These are phyloP conservation scores for Eucalyptus tenuipes DNA, from an alignment of 345 rosid genomes.

Conservation along the genomic window DNA sequence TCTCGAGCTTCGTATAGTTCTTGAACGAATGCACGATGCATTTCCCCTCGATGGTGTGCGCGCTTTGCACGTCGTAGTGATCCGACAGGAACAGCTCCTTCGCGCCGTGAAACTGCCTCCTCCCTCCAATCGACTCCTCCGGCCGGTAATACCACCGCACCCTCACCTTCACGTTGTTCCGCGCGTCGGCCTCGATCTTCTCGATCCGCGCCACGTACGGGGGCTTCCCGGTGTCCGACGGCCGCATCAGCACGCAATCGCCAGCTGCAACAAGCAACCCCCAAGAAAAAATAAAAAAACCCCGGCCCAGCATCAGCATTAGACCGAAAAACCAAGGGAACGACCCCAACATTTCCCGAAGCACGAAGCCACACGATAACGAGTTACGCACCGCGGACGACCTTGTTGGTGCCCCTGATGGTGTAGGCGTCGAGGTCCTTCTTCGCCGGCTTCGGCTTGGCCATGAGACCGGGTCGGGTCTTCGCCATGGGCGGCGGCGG, in stretches of 20 bases:
- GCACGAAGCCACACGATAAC: not conserved
- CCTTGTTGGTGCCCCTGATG: conserved; percentile 12
- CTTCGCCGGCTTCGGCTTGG: conserved; percentile 7
- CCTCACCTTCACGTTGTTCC: conserved; percentile 61
- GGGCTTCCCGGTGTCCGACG: conserved; percentile 58
- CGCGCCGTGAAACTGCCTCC: conserved; percentile 85
- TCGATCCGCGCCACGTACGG: conserved; percentile 75
- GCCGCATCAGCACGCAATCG: conserved; percentile 86
- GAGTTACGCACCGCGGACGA: not conserved
- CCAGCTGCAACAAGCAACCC: conserved; percentile 23
- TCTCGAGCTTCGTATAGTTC: conserved; percentile 67
- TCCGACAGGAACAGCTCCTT: conserved; percentile 89
- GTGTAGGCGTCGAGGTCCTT: conserved; percentile 9
- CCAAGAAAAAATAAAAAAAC: not conserved
- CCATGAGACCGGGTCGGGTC: conserved; percentile 48
- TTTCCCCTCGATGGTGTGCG: conserved; percentile 76
- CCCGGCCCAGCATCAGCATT: not conserved
- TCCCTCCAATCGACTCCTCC: conserved; percentile 73
- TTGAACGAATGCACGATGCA: conserved; percentile 71
- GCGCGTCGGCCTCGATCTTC: conserved; percentile 60
- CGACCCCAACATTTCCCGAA: not conserved
- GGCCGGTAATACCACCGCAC: conserved; percentile 89
- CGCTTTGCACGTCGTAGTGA: conserved; percentile 73
- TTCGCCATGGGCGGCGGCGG: conserved; percentile 44
- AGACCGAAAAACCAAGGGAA: not conserved